Base-by-base conservation (phyloP, 371 early-diverging fungal species). In the Apophysomyces sp. region DNA sequence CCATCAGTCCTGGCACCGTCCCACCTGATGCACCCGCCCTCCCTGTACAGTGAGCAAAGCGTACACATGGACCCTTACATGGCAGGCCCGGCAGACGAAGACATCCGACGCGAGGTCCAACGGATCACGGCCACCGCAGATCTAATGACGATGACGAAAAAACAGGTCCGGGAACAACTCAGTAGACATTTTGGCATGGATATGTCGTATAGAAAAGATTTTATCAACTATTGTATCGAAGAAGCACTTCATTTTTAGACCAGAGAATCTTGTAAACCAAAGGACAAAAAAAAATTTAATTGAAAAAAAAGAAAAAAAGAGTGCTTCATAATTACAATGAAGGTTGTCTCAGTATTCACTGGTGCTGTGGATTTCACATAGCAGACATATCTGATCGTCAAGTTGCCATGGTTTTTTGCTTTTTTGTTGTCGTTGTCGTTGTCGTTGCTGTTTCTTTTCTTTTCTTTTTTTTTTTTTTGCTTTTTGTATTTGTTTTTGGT, bases 121-220 rank as follows among this genome's bases (percentile, higher is more conserved):
- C 79, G 83, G 21, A 90, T 96, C 32, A 78, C 96, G 12, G 60
- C 85, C 16, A 85, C 86, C 2, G 87, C 92, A n/a, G 86, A 94
- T 62, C 70, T 93, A 31, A 90, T 89, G 86, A 76, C 83, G 24
- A 80, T 92, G 62, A 92, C 94, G 31, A 94, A 94, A 74, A 92
- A 92, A 69, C 89, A 89, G 67, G 92, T 98, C 28, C 72, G 98
- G 6, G 92, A 94, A 60, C 88, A 92, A 62, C 73, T 98, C 44
- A 78, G 86, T 28, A 58, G 72, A 32, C 72, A 85, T 32, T 95
- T 91, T 75, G 91, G 92, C 3, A 71, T 92, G 13, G 95, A 96
- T 60, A 77, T 98, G 81, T 78, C 81, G 9, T 71, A 81, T 9
- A 80, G 85, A 69, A 93, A 92, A 71, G 74, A 92, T 89, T 67